These are phyloP conservation scores for Boletus fagicola DNA, from an alignment of 768 basidiomycete species.

Conservation along the genomic window DNA sequence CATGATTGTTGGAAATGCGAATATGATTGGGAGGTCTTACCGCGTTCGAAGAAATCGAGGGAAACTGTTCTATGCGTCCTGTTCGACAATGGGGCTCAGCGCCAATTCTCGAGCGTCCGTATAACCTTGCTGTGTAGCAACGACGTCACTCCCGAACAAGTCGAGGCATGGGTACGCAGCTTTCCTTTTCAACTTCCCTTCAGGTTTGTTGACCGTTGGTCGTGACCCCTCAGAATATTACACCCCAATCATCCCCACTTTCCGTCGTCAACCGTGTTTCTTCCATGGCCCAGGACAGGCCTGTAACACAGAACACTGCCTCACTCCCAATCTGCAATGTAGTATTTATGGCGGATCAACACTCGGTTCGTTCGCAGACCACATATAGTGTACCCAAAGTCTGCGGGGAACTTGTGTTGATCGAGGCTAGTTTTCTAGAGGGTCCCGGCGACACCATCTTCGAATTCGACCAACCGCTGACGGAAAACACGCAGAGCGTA, in stretches of 20 bases:
- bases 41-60: not conserved
- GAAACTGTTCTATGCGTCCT: conserved; percentile 1
- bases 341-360: not conserved
- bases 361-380: not conserved
- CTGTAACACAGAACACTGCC: not conserved
- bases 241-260: not conserved
- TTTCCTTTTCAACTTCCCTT: not conserved
- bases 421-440: not conserved
- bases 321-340: conserved; percentile 2
- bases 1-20: not conserved
- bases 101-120: conserved; percentile 4
- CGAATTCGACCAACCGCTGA: conserved; percentile 5
- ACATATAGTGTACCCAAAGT: not conserved
- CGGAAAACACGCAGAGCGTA: conserved; percentile 12
- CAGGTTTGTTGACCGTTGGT: not conserved
- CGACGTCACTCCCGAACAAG: not conserved
- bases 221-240: not conserved
- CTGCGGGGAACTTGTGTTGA: conserved; percentile 6
- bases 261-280: not conserved
- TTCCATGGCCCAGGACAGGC: not conserved
- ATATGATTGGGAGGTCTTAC: conserved; percentile 5
- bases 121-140: conserved; percentile 2
- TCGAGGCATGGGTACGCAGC: not conserved
- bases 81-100: conserved; percentile 4
- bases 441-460: not conserved